Evolutionary conservation across 2,329 filamentous ascomycete species (phyloP), one percentile per base, ranked within the genome.

Genomic region (Ilyonectria mors-panacis): DNA sequence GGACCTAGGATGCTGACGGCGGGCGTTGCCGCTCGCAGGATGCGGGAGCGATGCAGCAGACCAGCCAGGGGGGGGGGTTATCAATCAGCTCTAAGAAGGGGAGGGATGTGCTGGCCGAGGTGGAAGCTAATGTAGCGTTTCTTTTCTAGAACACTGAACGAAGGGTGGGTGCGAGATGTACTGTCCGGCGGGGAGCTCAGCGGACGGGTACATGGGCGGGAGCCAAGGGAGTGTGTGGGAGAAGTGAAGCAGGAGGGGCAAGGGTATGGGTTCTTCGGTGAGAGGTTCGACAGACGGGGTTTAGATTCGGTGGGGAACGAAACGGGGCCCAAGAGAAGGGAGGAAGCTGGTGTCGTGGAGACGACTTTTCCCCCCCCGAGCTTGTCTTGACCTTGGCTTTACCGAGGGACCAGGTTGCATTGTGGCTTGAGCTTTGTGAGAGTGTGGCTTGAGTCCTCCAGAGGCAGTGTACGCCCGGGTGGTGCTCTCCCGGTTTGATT

Each of bases 21-120:
- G 72, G 72, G 72, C 63, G 67, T 68, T 67, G 72, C 72, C 72
- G 72, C 71, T 44, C 35, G 63, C 63, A 65, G 58, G 67, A 72
- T 73, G 70, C 70, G 74, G 72, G 69, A 68, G 72, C 63, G 70
- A 56, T 45, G 56, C 42, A 51, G 58, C 58, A 45, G 30, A 37
- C 17, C 21, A 33, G 45, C 4, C 15, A 53, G 63, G 59, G 59
- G 42, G 60, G 64, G 65, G 65, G 65, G 65, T 67, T 67, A 67
- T 67, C 65, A 67, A 67, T 67, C 65, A 55, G 45, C 35, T n/a
- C 50, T 28, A 7, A 44, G 19, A 28, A 26, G 54, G 57, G 56
- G 37, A 45, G 50, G 56, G 39, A 51, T 60, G 26, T 50, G 50
- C 48, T 59, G 44, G 51, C 10, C 1, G 42, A 42, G 39, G 60